A percentile compares a stretch with the other conserved stretches of the same genome.
phyloP scores from a whole-genome alignment of 2,329 filamentous ascomycete genomes.

The Aspergillus japonicus region DNA sequence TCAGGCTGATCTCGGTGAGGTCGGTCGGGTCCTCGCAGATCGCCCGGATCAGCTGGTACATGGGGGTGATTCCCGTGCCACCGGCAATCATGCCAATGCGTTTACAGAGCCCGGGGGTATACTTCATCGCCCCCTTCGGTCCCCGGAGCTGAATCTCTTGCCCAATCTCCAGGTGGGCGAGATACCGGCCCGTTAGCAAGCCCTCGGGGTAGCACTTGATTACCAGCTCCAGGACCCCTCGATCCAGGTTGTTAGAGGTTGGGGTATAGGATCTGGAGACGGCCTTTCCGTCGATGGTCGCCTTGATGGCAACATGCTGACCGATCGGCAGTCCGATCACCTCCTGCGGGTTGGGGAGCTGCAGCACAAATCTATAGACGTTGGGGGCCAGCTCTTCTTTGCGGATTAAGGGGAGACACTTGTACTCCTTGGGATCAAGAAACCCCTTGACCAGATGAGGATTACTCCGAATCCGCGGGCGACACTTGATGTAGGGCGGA shows the following conservation, averaged over 20 bases:
- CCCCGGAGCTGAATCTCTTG: slow-evolving; percentile 37
- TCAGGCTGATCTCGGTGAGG: slow-evolving; percentile 55
- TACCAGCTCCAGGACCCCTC: slow-evolving; percentile 34
- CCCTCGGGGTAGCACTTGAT: slow-evolving; percentile 39
- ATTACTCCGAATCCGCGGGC: slow-evolving; percentile 39
- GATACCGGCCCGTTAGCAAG: slow-evolving; percentile 30
- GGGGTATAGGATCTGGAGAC: slow-evolving; percentile 57
- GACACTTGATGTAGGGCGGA: slow-evolving; percentile 43
- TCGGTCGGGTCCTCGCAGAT: slow-evolving; percentile 62
- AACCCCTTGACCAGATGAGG: slow-evolving; percentile 47
- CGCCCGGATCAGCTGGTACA: slow-evolving; percentile 63
- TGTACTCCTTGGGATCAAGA: slow-evolving; percentile 51
- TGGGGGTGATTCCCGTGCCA: slow-evolving; percentile 49
- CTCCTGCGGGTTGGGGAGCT: slow-evolving; percentile 45
- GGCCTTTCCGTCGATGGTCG: slow-evolving; percentile 46
- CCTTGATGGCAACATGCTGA: slow-evolving; percentile 57
- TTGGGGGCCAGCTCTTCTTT: slow-evolving; percentile 25
- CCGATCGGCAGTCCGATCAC: slow-evolving; percentile 57
- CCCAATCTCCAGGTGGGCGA: slow-evolving; percentile 30
- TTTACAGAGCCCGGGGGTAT: slow-evolving; percentile 27
- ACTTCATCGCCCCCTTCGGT: slow-evolving; percentile 39
- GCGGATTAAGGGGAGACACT: slow-evolving; percentile 46
- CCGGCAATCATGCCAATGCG: slow-evolving; percentile 42
- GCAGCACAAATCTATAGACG: slow-evolving; percentile 49
- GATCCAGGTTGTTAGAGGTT: slow-evolving; percentile 34